Evolutionary conservation across 208 protist species (phyloP), one percentile per base, ranked within the genome.

Genomic region (Lotmaria passim): DNA sequence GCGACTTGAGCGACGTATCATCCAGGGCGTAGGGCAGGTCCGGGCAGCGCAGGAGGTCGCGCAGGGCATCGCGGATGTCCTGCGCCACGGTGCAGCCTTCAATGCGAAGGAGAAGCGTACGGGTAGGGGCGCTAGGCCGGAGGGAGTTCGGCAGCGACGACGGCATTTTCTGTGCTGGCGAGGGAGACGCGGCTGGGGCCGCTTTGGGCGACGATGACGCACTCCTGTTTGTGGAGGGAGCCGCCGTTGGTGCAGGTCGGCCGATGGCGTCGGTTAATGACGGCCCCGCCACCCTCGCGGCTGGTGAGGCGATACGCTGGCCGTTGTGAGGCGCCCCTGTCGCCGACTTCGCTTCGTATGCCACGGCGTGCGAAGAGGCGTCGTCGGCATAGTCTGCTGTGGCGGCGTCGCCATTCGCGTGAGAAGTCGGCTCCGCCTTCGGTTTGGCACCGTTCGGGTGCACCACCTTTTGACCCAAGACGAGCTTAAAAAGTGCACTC

Each of bases 391-490:
- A 38, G 15, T n/a, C 2, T 4, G 23, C 23, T 12, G 31, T 7
- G 3, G 34, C 23, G 15, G 28, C 28, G 11, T 59, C 23, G 17
- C 38, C 26, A 19, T 47, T 50, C 1, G 39, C 2, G 5, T 43
- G 34, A 8, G 34, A 4, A 11, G 41, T 17, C 3, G 6, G 23
- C 3, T 31, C 34, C 17, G 34, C n/a, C 24, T 19, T 41, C 11
- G 19, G 11, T 26, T 55, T 30, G n/a, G 24, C 11, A 3, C 28
- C 39, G 30, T 31, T 30, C 17, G 90, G 90, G 58, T 95, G 90
- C 15, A 95, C 90, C n/a, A 95, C 86, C 19, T 73, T 64, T 24
- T 93, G 73, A 6, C 90, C 90, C 17, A 95, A 64, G n/a, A 95
- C 65, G 2, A 75, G 75, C 47, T 81, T 89, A 26, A 93, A 81